Conservation (phyloP, 148 eudicot genomes). For the Nepenthes mirabilis region DNA sequence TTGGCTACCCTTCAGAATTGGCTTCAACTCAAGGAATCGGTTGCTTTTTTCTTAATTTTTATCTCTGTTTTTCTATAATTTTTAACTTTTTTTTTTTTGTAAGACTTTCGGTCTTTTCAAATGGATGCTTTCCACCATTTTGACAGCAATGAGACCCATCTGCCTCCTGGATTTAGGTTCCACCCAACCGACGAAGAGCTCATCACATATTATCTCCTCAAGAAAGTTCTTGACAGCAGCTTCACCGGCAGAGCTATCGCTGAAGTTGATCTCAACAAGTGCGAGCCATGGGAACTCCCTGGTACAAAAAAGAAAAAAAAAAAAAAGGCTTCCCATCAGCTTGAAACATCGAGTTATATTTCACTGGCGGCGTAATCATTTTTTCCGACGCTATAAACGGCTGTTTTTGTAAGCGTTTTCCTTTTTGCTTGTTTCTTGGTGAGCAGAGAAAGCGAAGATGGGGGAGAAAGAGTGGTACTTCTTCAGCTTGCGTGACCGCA, state of each 20-base stretch:
- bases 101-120: no score
- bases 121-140: background rate
- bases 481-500: slow-evolving; percentile 75
- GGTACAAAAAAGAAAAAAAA: slow-evolving; percentile 21
- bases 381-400: no score
- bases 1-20: no score
- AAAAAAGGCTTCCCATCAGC: no score
- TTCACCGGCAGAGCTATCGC: slow-evolving; percentile 80
- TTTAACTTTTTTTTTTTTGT: no score
- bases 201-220: slow-evolving; percentile 72
- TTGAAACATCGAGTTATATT: no score
- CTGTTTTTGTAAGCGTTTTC: background rate
- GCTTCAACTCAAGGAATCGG: no score
- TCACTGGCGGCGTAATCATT: no score
- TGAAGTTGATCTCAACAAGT: slow-evolving; percentile 94
- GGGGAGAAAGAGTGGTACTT: slow-evolving; percentile 99
- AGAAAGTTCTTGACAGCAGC: slow-evolving; percentile 61
- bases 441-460: slow-evolving; percentile 72
- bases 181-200: slow-evolving; percentile 97
- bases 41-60: no score
- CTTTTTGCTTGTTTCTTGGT: background rate
- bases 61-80: no score
- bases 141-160: slow-evolving; percentile 21
- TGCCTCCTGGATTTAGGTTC: slow-evolving; percentile 86
- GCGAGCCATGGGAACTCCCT: slow-evolving; percentile 97